phyloP scores from a whole-genome alignment of 179 eudicot genomes.

The Corrigiola litoralis region DNA sequence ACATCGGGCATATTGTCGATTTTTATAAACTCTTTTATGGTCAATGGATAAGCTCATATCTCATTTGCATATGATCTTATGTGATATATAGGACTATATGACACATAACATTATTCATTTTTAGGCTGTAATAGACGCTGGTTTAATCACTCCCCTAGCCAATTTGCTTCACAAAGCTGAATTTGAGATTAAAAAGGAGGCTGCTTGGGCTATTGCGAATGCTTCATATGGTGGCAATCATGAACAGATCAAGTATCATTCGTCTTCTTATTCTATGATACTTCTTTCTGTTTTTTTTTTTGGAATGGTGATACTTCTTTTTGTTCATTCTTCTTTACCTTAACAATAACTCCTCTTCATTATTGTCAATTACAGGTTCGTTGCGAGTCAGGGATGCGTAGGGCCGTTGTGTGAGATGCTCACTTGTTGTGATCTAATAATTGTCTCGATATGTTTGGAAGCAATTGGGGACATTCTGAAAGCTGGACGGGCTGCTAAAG shows the following conservation, averaged over 20 bases:
- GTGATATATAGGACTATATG: not conserved
- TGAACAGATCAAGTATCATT: constrained; percentile 61
- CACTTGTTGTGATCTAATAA: constrained; percentile 66
- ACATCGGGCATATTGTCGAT: no score
- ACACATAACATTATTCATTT: not conserved
- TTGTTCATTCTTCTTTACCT: not conserved
- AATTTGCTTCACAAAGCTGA: constrained; percentile 61
- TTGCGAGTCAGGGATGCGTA: constrained; percentile 56
- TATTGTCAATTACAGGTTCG: constrained; percentile 41
- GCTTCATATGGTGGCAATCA: constrained; percentile 69
- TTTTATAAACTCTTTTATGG: no score
- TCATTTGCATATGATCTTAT: not conserved
- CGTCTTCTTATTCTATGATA: not conserved
- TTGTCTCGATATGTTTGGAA: constrained; percentile 66
- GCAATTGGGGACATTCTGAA: constrained; percentile 73
- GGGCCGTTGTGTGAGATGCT: constrained; percentile 69
- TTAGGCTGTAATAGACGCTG: constrained; percentile 53
- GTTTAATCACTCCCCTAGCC: constrained; percentile 50
- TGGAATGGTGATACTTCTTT: no score
- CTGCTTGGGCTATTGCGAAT: constrained; percentile 74
- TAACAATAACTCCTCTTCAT: not conserved
- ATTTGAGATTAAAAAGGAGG: constrained; percentile 75
- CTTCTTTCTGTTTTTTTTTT: not conserved
- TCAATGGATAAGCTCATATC: no score
- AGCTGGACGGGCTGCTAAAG: constrained; percentile 68